These are phyloP conservation scores for Colletotrichum neosansevieriae DNA, from an alignment of 2,329 filamentous ascomycete species.

Conservation along the genomic window DNA sequence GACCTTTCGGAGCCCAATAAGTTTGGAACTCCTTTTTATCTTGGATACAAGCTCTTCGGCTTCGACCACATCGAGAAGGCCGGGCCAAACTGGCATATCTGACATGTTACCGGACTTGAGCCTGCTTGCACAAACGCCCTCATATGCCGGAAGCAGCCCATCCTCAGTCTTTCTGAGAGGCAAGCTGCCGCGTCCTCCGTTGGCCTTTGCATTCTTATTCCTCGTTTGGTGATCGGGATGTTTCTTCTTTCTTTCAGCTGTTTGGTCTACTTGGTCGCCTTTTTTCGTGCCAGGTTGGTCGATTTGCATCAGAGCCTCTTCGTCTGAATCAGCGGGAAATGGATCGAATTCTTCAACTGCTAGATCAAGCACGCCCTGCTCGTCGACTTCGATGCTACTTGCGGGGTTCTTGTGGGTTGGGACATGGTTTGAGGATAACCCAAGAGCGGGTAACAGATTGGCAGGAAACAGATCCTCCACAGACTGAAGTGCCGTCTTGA, in stretches of 20 bases:
- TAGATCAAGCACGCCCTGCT: conserved; percentile 64
- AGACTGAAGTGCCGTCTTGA: conserved; percentile 86
- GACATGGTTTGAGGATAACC: conserved; percentile 49
- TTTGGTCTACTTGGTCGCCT: neutral
- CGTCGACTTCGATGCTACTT: conserved; percentile 73
- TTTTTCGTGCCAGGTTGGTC: conserved; percentile 24
- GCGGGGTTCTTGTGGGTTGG: conserved; percentile 48
- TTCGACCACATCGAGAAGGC: conserved; percentile 56
- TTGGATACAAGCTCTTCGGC: conserved; percentile 54
- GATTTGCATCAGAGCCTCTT: conserved; percentile 56
- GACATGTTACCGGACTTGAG: conserved; percentile 53
- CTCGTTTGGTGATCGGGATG: neutral
- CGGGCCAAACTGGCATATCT: conserved; percentile 52
- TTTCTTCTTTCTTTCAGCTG: neutral
- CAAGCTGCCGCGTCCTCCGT: neutral
- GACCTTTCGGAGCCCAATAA: neutral
- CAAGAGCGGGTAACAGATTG: conserved; percentile 66
- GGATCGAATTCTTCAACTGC: conserved; percentile 61
- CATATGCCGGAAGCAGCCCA: conserved; percentile 24
- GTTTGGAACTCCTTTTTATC: conserved; percentile 2
- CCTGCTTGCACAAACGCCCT: conserved; percentile 58
- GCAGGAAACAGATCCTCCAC: conserved; percentile 87
- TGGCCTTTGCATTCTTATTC: neutral
- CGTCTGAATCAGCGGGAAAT: conserved; percentile 66
- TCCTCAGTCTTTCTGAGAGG: conserved; percentile 33